Percentiles rank a stretch among this genome's conserved stretches.
Evolutionary conservation across 441 rosid genomes (phyloP).

Genomic region (Eruca vesicaria): DNA sequence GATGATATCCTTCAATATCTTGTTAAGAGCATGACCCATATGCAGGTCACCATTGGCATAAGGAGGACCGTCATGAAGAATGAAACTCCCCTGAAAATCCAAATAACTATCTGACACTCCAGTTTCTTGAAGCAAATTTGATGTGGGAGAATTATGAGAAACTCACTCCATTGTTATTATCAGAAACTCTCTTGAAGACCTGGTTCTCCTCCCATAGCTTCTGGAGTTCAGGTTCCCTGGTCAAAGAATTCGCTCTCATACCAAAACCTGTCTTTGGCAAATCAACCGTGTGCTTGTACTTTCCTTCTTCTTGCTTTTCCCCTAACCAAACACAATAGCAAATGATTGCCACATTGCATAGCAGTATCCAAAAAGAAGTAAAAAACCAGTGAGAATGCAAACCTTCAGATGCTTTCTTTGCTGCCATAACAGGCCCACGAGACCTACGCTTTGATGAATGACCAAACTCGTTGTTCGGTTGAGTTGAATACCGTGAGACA

Average conservation of each 20-base stretch:
- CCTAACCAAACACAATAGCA: constrained; percentile 42
- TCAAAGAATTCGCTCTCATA: constrained; percentile 89
- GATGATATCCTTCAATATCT: constrained; percentile 94
- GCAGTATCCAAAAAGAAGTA: background rate
- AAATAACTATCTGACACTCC: constrained; percentile 40
- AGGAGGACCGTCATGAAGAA: constrained; percentile 98
- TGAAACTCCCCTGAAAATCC: constrained; percentile 65
- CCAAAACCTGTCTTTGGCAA: constrained; percentile 88
- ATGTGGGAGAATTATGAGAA: constrained; percentile 14
- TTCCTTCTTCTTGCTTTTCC: constrained; percentile 84
- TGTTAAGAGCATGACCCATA: constrained; percentile 97
- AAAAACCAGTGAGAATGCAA: background rate
- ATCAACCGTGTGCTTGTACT: constrained; percentile 87
- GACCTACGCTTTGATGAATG: constrained; percentile 79
- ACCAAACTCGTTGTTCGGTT: constrained; percentile 42
- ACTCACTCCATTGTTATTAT: constrained; percentile 79
- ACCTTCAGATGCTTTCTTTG: constrained; percentile 83
- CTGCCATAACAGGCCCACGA: constrained; percentile 94
- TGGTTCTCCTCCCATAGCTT: constrained; percentile 86
- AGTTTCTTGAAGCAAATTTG: constrained; percentile 20
- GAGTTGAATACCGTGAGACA: constrained; percentile 42
- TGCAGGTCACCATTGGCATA: constrained; percentile 96
- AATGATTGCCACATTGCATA: constrained; percentile 1
- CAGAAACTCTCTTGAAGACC: constrained; percentile 77
- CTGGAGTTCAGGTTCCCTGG: constrained; percentile 94